Evolutionary conservation across 345 rosid species (phyloP), one percentile per base, ranked within the genome.

Genomic region (Lumnitzera littorea): DNA sequence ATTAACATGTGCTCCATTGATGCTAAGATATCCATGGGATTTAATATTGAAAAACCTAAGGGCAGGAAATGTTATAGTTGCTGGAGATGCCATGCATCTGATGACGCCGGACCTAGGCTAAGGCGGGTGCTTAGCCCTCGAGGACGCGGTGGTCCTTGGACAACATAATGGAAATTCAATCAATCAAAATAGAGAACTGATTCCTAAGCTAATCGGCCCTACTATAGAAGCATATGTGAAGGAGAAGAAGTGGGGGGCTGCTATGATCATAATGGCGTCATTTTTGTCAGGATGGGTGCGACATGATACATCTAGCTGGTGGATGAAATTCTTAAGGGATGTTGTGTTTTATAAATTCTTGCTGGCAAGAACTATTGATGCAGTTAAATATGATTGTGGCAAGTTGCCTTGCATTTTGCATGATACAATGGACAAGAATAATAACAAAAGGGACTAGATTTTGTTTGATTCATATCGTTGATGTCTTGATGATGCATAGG

Each of bases 31-130:
- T n/a, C 89, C 86, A 0, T 81, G 86, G 84, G 46, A 72, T 15
- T 48, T 81, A 11, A 5, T 76, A 1, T 31, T 70, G 2, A 77
- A 77, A 41, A 80, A 58, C 7, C 56, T 78, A 13, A 74, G 70
- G 56, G 70, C 63, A 43, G 72, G 63, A 4, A 80, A 76, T 46
- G 25, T 80, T 2, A 76, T 76, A 0, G 79, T 80, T 17, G 82
- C 76, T 0, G 84, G 88, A 0, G 85, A 83, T 14, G 89, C 86
- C 17, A 78, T 78, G 75, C 89, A 84, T 24, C 80, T 84, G 5
- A 81, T 71, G 78, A 84, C 79, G 0, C 89, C 86, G 31, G 79
- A 81, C 41, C 60, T 80, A 0, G 81, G 67, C 2, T 82, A 80
- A 63, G 88, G 88, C 1, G 88, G 79, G 0, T 65, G 82, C 15